Base-by-base conservation (phyloP, 2,329 filamentous ascomycete genomes). In the Stagonosporopsis cucurbitacearum region DNA sequence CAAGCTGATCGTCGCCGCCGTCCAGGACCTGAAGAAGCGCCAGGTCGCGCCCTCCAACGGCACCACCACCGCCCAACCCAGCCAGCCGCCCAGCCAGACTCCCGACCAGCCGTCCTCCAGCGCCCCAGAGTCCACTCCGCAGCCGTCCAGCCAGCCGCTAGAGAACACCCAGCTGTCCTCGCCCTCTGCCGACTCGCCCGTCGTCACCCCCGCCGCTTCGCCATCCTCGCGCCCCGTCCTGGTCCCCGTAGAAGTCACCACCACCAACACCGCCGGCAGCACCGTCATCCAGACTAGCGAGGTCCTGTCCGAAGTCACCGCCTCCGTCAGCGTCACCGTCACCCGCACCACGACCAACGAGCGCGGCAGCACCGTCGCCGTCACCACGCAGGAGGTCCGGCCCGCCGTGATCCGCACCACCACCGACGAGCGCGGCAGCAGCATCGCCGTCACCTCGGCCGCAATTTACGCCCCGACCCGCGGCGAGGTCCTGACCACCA, bases 1-100 rank as follows among this genome's bases (percentile, higher is more conserved):
- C 9, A 83, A 84, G 54, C 78, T 91, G 60, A 80, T 88, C 51
- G 83, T 86, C 54, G 76, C 92, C 53, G 88, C 85, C 33, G 86
- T 85, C 74, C 67, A 76, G 47, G 77, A 80, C 48, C 65, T 81
- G 42, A 72, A 69, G 57, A 79, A 75, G 66, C 68, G 78, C 52
- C 79, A 81, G 65, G 45, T 50, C n/a, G 59, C 51, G 6, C 62
- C 65, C 7, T 57, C 61, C 11, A 75, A 71, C 49, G 67, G 67
- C 50, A 70, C 69, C 1, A 62, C 61, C 4, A 23, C 60, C 9
- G 50, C 47, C 17, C 40, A 42, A 33, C 43, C 50, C 39, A 58
- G 53, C 19, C 45, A 52, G 17, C 57, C 54, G 17, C 43, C 50
- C 39, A 58, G 53, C 19, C 45, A 52, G 17, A 58, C 54, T 15